A percentile compares a stretch with the other conserved stretches of the same genome.
phyloP scores from a whole-genome alignment of 2,329 filamentous ascomycete species.

The Colletotrichum nymphaeae region DNA sequence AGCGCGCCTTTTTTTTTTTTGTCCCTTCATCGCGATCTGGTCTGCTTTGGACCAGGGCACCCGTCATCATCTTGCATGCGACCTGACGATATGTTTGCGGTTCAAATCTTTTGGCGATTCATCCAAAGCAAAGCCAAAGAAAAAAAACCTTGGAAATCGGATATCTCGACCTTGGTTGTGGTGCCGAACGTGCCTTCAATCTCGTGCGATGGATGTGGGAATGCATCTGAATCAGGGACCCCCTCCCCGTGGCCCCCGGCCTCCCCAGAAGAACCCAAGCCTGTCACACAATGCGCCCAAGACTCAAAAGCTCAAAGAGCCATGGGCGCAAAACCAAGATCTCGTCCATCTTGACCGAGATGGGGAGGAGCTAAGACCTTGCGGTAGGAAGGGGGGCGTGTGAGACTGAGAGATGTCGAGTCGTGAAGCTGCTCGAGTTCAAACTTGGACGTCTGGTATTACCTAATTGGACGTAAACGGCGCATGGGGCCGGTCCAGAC shows the following conservation, averaged over 20 bases:
- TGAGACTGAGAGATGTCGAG: not conserved
- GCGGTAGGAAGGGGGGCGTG: not conserved
- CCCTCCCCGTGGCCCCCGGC: not conserved
- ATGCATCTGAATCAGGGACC: not conserved
- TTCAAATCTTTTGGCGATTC: not conserved
- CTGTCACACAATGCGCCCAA: not conserved
- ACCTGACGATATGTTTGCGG: conserved; percentile 1
- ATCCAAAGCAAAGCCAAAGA: not conserved
- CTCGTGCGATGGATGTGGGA: conserved; percentile 10
- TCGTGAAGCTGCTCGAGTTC: conserved; percentile 14
- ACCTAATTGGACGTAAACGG: conserved; percentile 18
- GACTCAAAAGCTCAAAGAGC: not conserved
- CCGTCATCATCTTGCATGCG: conserved; percentile 14
- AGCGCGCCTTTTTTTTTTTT: conserved; percentile 7
- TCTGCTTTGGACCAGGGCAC: not conserved
- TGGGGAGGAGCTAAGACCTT: not conserved
- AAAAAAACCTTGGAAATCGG: not conserved
- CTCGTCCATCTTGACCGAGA: not conserved
- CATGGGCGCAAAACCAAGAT: conserved; percentile 8
- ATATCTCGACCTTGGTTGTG: conserved; percentile 3
- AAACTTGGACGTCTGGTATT: conserved; percentile 13
- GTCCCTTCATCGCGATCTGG: not conserved
- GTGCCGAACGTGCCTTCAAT: not conserved
- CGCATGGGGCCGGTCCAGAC: not conserved
- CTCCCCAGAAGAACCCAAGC: not conserved